Evolutionary conservation across 2,329 filamentous ascomycete genomes (phyloP).

Genomic region (Botryotinia convoluta): DNA sequence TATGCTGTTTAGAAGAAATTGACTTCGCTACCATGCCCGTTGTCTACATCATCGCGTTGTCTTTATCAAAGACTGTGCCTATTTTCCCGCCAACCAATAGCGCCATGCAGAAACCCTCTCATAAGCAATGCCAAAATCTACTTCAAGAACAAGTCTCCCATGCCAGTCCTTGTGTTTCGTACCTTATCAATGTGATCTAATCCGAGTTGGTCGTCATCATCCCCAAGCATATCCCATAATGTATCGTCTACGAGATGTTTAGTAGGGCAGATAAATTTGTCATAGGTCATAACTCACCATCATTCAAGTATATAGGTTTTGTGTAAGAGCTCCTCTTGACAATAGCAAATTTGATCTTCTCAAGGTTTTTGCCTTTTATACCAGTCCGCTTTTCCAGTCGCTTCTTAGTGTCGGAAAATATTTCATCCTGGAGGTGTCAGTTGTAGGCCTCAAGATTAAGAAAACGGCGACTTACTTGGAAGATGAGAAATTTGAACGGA

Average conservation of each 20-base stretch:
- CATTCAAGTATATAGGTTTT: conserved; percentile 78
- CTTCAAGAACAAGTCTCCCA: conserved; percentile 60
- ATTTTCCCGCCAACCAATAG: conserved; percentile 26
- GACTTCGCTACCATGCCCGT: conserved; percentile 19
- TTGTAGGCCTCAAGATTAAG: neutral
- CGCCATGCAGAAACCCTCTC: conserved; percentile 27
- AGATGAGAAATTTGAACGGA: conserved; percentile 85
- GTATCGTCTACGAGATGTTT: conserved; percentile 50
- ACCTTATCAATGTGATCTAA: conserved; percentile 65
- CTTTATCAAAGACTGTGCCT: conserved; percentile 17
- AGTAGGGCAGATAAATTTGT: conserved; percentile 3
- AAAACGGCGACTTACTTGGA: conserved; percentile 57
- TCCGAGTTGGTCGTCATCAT: conserved; percentile 61
- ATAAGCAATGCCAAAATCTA: conserved; percentile 33
- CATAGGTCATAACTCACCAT: conserved; percentile 60
- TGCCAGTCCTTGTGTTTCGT: conserved; percentile 56
- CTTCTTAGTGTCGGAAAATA: conserved; percentile 89
- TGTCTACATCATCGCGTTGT: conserved; percentile 16
- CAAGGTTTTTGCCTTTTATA: conserved; percentile 95
- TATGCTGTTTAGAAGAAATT: conserved; percentile 17
- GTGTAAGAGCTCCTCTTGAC: conserved; percentile 69
- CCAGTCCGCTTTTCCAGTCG: conserved; percentile 89
- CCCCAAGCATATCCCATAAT: conserved; percentile 51
- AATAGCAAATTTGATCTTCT: conserved; percentile 95
- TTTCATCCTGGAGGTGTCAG: conserved; percentile 61